These are phyloP conservation scores for Linnemannia zychae DNA, from an alignment of 192 early-diverging fungal genomes.

Conservation along the genomic window DNA sequence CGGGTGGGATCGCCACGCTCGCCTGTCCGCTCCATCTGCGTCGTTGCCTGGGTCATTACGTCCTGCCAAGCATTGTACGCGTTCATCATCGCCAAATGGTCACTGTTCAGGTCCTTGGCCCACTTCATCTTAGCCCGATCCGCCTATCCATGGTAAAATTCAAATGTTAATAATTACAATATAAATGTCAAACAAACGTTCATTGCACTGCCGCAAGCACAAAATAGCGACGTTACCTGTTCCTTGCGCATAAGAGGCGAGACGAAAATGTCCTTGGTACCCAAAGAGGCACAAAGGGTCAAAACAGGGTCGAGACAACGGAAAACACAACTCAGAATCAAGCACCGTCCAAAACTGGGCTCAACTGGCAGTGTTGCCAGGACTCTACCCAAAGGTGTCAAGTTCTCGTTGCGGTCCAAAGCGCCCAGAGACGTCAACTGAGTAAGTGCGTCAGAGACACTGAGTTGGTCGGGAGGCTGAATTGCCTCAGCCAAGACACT, in stretches of 20 bases:
- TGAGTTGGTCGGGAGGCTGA: constrained; percentile 59
- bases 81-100: constrained; percentile 63
- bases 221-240: too few relatives aligned
- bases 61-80: constrained; percentile 63
- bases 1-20: constrained; percentile 48
- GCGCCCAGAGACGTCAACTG: constrained; percentile 58
- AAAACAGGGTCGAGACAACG: constrained; percentile 78
- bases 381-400: constrained; percentile 76
- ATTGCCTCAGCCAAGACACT: constrained; percentile 59
- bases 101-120: constrained; percentile 58
- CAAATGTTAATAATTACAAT: background rate
- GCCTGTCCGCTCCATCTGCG: constrained; percentile 31
- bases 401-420: constrained; percentile 60
- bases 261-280: constrained; percentile 59
- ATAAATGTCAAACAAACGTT: too few relatives aligned
- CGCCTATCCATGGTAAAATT: constrained; percentile 19
- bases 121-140: constrained; percentile 59
- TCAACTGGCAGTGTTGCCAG: constrained; percentile 73
- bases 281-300: constrained; percentile 70
- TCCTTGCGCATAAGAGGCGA: constrained; percentile 56
- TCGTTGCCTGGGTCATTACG: constrained; percentile 23
- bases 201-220: too few relatives aligned
- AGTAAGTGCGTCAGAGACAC: constrained; percentile 53
- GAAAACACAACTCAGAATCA: constrained; percentile 71
- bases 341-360: constrained; percentile 77